These are phyloP conservation scores for Sporothrix pseudoabietina DNA, from an alignment of 2,329 filamentous ascomycete genomes.

Conservation along the genomic window DNA sequence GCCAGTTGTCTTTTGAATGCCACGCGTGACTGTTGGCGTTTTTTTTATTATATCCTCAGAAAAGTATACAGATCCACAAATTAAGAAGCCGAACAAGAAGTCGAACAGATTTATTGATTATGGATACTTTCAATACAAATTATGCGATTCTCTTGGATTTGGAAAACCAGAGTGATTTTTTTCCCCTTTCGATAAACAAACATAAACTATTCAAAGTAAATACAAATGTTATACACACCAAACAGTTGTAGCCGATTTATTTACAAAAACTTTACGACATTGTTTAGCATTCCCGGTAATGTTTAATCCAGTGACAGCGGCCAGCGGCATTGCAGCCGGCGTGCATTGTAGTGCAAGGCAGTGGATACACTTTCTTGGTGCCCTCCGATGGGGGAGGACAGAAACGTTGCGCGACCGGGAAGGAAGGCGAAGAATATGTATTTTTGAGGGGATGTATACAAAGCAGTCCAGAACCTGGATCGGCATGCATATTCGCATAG, in stretches of 20 bases:
- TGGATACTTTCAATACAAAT: background rate
- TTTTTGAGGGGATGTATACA: background rate
- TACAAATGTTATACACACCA: too few species aligned
- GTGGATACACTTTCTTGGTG: background rate
- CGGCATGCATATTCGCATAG: background rate
- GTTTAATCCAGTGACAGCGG: conserved; percentile 10
- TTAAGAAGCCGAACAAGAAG: background rate
- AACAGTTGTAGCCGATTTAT: too few species aligned
- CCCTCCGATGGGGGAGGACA: background rate
- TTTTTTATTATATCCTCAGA: background rate
- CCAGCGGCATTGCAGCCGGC: conserved; percentile 15
- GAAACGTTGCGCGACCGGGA: background rate
- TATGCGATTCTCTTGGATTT: too few species aligned
- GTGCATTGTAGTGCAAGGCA: background rate
- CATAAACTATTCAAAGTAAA: too few species aligned
- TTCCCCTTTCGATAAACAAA: too few species aligned
- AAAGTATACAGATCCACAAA: background rate
- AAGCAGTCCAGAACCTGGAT: background rate
- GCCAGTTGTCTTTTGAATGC: conserved; percentile 7
- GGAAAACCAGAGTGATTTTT: too few species aligned
- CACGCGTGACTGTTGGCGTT: background rate
- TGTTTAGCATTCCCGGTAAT: background rate
- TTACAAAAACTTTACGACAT: background rate
- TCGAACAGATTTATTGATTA: background rate
- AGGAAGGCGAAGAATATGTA: background rate